Base-by-base conservation (phyloP, 768 basidiomycete genomes). In the Xerocomus spinulosus region DNA sequence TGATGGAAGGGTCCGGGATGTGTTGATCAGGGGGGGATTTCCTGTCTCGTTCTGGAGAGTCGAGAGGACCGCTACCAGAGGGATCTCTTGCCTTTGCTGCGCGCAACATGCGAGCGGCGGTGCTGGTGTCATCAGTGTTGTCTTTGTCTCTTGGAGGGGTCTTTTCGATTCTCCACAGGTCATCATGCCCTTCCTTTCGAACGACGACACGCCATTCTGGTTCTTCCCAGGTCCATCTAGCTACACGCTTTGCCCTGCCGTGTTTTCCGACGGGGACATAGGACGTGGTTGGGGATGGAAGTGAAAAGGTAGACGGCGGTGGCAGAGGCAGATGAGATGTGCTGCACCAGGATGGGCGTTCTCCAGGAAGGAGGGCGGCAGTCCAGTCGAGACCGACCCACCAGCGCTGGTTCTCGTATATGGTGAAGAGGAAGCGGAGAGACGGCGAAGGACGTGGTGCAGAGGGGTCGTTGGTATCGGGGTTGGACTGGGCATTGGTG, bases 301-400 rank as follows among this genome's bases (percentile, higher is more conserved):
- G 74, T 36, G 77, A 60, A 63, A 93, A 83, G 6, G 80, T 74
- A 56, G 80, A 75, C 4, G 92, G 85, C 3, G 88, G 82, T 10
- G 83, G 74, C 36, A 90, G 73, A 40, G 87, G 56, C 73, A 72
- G 55, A 77, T 81, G 46, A 69, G 64, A 24, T 69, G 70, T 18
- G 76, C 77, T 68, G 72, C 71, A 91, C 93, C 92, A 97, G 2
- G 89, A 87, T 0, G 93, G 91, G 5, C 92, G 83, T 60, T 97
- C 93, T 15, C 79, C 79, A 0, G 93, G 93, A 14, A 96, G 78
- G 8, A 97, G 78, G 1, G 92, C 92, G 3, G 89, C 87, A 2
- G 93, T 95, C 90, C 90, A 97, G 68, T 96, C 93, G 36, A 97
- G 78, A 12, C 88, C 92, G 80, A 97, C 82, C 93, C 93, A 97